phyloP scores from a whole-genome alignment of 768 basidiomycete genomes.

The Postia placenta region DNA sequence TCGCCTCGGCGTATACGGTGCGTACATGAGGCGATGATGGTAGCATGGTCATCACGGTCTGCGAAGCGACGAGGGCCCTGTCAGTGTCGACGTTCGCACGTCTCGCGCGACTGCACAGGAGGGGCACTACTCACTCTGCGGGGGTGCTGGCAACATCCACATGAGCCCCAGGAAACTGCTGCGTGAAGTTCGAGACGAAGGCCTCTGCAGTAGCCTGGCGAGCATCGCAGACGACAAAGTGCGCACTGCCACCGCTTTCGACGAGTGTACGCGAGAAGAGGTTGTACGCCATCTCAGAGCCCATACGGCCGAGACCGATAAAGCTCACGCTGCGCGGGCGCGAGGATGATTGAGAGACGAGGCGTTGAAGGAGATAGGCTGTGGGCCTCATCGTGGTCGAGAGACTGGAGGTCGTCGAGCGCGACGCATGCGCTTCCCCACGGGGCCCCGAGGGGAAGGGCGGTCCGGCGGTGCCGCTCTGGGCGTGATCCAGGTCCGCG shows the following conservation, averaged over 20 bases:
- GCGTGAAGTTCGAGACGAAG: slow-evolving; percentile 51
- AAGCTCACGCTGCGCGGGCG: slow-evolving; percentile 55
- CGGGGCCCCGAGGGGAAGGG: too few relatives aligned
- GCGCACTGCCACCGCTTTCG: slow-evolving; percentile 39
- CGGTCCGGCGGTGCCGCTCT: too few relatives aligned
- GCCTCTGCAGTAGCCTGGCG: slow-evolving; percentile 47
- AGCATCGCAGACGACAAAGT: slow-evolving; percentile 78
- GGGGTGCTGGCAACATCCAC: slow-evolving; percentile 59
- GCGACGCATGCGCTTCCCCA: too few relatives aligned
- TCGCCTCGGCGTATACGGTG: slow-evolving; percentile 56
- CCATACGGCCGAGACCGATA: slow-evolving; percentile 87
- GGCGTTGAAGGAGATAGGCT: slow-evolving; percentile 27
- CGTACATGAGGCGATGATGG: slow-evolving; percentile 88
- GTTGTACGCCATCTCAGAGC: slow-evolving; percentile 81
- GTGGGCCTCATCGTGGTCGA: slow-evolving; percentile 44
- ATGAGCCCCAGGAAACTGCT: slow-evolving; percentile 52
- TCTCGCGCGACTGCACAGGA: slow-evolving; percentile 5
- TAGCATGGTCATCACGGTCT: slow-evolving; percentile 81
- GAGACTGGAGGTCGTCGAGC: not conserved
- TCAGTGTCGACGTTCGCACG: not conserved
- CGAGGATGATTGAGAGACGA: slow-evolving; percentile 5
- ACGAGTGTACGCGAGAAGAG: slow-evolving; percentile 70
- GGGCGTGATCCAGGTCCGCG: too few relatives aligned
- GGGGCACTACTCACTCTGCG: slow-evolving; percentile 53
- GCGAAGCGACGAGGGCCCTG: slow-evolving; percentile 60